Conservation (phyloP, 2,329 filamentous ascomycete species). For the Fusarium armeniacum region DNA sequence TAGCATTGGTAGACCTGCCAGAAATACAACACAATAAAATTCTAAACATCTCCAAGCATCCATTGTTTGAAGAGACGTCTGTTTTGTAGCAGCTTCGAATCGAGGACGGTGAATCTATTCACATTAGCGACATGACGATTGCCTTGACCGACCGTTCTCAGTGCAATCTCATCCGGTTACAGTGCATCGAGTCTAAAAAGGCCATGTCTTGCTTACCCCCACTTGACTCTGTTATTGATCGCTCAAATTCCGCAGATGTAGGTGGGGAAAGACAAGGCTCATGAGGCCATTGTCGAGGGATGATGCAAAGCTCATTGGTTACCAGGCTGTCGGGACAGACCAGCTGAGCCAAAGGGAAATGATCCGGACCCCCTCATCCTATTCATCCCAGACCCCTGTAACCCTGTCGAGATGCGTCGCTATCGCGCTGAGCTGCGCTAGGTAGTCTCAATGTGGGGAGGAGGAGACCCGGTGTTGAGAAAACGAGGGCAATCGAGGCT, state of each 20-base stretch:
- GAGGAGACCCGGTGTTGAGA: slow-evolving; percentile 2
- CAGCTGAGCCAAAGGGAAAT: slow-evolving; percentile 43
- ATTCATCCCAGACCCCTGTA: slow-evolving; percentile 15
- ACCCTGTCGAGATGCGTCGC: slow-evolving; percentile 1
- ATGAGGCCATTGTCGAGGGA: slow-evolving; percentile 24
- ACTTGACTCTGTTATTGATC: slow-evolving; percentile 12
- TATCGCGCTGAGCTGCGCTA: slow-evolving; percentile 16
- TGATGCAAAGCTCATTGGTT: slow-evolving; percentile 19
- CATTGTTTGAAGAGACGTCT: neutral
- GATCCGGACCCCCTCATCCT: slow-evolving; percentile 13
- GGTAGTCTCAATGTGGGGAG: slow-evolving; percentile 11
- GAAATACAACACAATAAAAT: slow-evolving; percentile 26
- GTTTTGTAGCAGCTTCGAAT: neutral
- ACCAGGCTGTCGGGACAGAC: slow-evolving; percentile 36
- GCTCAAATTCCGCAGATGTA: slow-evolving; percentile 6
- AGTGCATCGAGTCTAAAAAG: slow-evolving; percentile 14
- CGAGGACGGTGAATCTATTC: neutral
- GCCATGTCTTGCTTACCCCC: slow-evolving; percentile 1
- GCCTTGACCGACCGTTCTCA: neutral
- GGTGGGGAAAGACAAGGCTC: slow-evolving; percentile 26
- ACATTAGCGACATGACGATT: neutral
- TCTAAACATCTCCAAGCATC: slow-evolving; percentile 10
- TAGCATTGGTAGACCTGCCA: slow-evolving; percentile 28
- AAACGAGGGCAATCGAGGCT: neutral
- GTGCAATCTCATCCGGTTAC: slow-evolving; percentile 2